These are phyloP conservation scores for Fusarium agapanthi DNA, from an alignment of 2,329 filamentous ascomycete species.

Conservation along the genomic window DNA sequence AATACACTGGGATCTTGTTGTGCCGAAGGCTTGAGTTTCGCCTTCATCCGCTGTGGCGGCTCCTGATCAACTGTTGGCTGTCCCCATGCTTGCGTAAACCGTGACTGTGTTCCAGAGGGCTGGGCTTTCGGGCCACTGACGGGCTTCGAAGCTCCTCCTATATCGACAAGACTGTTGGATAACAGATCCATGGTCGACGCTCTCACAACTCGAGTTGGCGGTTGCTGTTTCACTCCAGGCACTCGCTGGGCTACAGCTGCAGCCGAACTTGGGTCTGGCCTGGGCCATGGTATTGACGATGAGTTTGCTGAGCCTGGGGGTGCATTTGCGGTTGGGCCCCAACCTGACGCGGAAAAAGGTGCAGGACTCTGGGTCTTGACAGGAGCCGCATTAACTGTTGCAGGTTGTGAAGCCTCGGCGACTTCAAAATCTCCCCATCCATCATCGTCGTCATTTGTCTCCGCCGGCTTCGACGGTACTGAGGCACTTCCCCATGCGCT, in stretches of 20 bases:
- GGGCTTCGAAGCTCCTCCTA: slow-evolving; percentile 34
- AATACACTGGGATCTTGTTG: slow-evolving; percentile 63
- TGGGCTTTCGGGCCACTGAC: slow-evolving; percentile 1
- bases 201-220: slow-evolving; percentile 46
- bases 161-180: slow-evolving; percentile 60
- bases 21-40: slow-evolving; percentile 35
- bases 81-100: slow-evolving; percentile 20
- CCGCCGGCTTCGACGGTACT: slow-evolving; percentile 25
- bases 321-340: slow-evolving; percentile 13
- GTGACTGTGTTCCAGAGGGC: slow-evolving; percentile 1
- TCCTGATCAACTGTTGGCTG: slow-evolving; percentile 3
- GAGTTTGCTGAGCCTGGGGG: slow-evolving; percentile 11
- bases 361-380: slow-evolving; percentile 4
- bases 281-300: slow-evolving; percentile 34
- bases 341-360: slow-evolving; percentile 17
- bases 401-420: slow-evolving; percentile 50
- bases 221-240: slow-evolving; percentile 9
- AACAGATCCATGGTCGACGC: slow-evolving; percentile 64
- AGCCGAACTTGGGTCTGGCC: slow-evolving; percentile 3
- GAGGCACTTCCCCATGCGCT: slow-evolving; percentile 30
- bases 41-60: slow-evolving; percentile 23
- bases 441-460: slow-evolving; percentile 62
- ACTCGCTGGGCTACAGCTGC: slow-evolving; percentile 5
- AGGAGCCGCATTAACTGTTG: slow-evolving; percentile 22
- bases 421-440: slow-evolving; percentile 75